Conservation (phyloP, 2,329 filamentous ascomycete species). For the Claviceps purpurea region DNA sequence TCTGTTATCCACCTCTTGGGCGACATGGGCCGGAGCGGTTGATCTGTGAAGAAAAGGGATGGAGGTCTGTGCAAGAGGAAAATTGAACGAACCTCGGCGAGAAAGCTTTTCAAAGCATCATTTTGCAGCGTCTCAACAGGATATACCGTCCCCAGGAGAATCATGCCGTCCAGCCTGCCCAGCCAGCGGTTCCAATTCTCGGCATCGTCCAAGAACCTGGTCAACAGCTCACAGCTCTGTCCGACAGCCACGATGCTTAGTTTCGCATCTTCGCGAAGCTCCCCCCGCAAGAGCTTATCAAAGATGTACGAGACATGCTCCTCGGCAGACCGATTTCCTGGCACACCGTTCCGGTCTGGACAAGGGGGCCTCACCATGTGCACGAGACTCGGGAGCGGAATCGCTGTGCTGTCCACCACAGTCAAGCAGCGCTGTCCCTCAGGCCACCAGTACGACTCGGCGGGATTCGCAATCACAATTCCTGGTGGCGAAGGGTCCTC, state of each 20-base stretch:
- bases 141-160: conserved; percentile 35
- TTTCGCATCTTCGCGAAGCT: conserved; percentile 34
- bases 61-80: neutral
- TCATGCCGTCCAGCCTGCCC: conserved; percentile 31
- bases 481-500: conserved; percentile 31
- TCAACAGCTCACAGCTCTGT: conserved; percentile 45
- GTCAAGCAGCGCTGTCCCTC: conserved; percentile 47
- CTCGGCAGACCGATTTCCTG: conserved; percentile 39
- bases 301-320: conserved; percentile 59
- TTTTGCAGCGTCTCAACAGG: conserved; percentile 26
- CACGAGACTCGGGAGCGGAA: conserved; percentile 50
- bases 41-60: neutral
- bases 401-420: conserved; percentile 37
- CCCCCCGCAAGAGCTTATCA: conserved; percentile 40
- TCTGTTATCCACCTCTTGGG: neutral
- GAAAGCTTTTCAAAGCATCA: conserved; percentile 32
- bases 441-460: conserved; percentile 66
- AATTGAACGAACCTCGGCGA: conserved; percentile 30
- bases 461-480: conserved; percentile 65
- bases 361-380: conserved; percentile 41
- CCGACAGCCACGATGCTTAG: conserved; percentile 62
- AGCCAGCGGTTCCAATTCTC: conserved; percentile 36
- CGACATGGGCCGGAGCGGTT: too few species aligned
- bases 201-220: conserved; percentile 43
- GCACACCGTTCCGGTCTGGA: conserved; percentile 44